A percentile compares a stretch with the other conserved stretches of the same genome.
Conservation (phyloP, 2,329 filamentous ascomycete species). For the Beauveria pseudobassiana region DNA sequence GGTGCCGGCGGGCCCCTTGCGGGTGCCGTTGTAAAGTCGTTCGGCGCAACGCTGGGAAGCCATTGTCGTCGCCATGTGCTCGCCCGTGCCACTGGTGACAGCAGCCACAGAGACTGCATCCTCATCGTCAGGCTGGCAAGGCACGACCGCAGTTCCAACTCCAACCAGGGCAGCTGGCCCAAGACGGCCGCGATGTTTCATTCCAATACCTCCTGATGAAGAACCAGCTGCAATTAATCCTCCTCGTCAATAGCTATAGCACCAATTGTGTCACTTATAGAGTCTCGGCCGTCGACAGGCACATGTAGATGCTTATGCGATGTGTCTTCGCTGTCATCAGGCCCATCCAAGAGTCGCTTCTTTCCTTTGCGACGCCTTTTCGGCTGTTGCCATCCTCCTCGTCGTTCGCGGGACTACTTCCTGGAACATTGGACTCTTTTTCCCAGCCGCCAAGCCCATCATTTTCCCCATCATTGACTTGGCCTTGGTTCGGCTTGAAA, state of each 20-base stretch:
- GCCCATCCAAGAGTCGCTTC: constrained; percentile 3
- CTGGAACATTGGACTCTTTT: not conserved
- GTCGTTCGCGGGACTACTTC: not conserved
- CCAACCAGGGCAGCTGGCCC: constrained; percentile 91
- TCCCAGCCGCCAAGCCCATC: not conserved
- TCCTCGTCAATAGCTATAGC: constrained; percentile 84
- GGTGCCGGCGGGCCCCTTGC: constrained; percentile 50
- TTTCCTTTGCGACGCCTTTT: constrained; percentile 2
- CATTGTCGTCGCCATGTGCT: constrained; percentile 96
- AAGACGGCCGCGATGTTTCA: constrained; percentile 90
- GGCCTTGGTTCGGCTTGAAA: not conserved
- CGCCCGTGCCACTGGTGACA: constrained; percentile 89
- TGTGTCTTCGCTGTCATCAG: not conserved
- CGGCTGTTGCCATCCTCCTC: constrained; percentile 1
- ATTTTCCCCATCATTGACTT: not conserved
- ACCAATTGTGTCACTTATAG: constrained; percentile 86
- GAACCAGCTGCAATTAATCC: constrained; percentile 86
- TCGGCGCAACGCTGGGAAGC: constrained; percentile 82
- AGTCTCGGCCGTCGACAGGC: constrained; percentile 43
- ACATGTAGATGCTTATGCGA: not conserved
- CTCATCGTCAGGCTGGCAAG: constrained; percentile 61
- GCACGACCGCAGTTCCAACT: constrained; percentile 84
- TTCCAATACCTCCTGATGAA: constrained; percentile 94
- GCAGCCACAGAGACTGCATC: constrained; percentile 66
- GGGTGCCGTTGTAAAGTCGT: constrained; percentile 66